Conservation (phyloP, 2,329 filamentous ascomycete species). For the Aspergillus sp. region DNA sequence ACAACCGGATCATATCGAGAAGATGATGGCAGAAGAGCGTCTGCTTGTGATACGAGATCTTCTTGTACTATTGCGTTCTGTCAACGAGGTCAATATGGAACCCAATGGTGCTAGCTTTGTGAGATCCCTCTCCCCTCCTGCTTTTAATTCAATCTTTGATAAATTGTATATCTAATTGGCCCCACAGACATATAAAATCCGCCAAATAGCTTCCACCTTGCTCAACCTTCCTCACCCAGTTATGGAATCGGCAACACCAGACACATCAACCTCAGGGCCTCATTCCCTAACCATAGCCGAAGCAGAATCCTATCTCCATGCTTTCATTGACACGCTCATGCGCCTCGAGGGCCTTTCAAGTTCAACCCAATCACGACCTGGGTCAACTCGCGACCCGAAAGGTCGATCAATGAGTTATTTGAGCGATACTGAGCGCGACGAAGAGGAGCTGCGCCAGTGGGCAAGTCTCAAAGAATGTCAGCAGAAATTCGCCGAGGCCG, state of each 20-base stretch:
- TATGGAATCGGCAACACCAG: conserved; percentile 33
- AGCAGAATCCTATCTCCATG: conserved; percentile 66
- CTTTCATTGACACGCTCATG: conserved; percentile 69
- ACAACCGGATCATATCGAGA: conserved; percentile 48
- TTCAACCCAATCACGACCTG: conserved; percentile 23
- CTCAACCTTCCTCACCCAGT: conserved; percentile 57
- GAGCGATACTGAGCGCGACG: conserved; percentile 57
- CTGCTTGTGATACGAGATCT: conserved; percentile 79
- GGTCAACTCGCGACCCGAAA: conserved; percentile 38
- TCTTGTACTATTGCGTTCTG: conserved; percentile 67
- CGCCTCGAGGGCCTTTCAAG: conserved; percentile 61
- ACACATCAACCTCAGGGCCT: conserved; percentile 14
- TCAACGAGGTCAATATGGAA: conserved; percentile 82
- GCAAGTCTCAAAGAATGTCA: conserved; percentile 75
- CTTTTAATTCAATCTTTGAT: no score
- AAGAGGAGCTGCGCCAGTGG: conserved; percentile 73
- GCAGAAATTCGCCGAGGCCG: conserved; percentile 63
- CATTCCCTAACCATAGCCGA: conserved; percentile 38
- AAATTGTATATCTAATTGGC: conserved; percentile 1
- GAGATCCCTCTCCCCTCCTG: conserved; percentile 30
- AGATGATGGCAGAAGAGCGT: conserved; percentile 68
- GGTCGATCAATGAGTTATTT: conserved; percentile 32
- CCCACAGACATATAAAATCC: conserved; percentile 70
- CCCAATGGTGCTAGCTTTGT: conserved; percentile 62
- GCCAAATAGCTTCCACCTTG: conserved; percentile 75